These are phyloP conservation scores for Fraxinus velutina DNA, from an alignment of 305 asterid species.

Conservation along the genomic window DNA sequence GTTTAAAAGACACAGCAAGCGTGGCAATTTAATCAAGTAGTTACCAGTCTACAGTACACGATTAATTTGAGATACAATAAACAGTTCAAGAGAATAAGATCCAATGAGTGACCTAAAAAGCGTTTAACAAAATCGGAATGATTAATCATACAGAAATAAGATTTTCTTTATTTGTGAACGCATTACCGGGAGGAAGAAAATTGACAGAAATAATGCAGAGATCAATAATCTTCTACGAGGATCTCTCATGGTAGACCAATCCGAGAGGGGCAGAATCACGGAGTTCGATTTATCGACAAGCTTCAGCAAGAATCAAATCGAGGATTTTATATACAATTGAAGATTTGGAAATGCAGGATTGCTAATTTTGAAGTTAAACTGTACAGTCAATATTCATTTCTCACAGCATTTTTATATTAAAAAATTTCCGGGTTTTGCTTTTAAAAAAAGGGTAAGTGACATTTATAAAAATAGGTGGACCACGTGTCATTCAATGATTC, in stretches of 20 bases:
- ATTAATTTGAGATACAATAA: background rate
- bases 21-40: background rate
- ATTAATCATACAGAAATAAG: background rate
- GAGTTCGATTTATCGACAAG: background rate
- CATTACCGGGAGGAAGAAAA: constrained; percentile 33
- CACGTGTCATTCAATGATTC: too few relatives aligned
- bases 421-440: too few relatives aligned
- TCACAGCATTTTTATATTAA: background rate
- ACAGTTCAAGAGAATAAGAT: constrained; percentile 13
- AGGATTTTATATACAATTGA: background rate
- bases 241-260: background rate
- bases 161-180: background rate
- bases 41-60: background rate
- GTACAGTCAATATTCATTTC: background rate
- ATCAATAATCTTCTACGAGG: constrained; percentile 3
- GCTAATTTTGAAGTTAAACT: background rate
- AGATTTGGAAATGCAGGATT: background rate
- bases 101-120: constrained; percentile 1
- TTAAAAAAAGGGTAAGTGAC: too few relatives aligned
- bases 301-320: background rate
- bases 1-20: background rate
- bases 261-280: background rate
- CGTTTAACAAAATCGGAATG: background rate
- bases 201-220: constrained; percentile 21
- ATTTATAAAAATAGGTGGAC: too few relatives aligned